Evolutionary conservation across 768 basidiomycete species (phyloP), one percentile per base, ranked within the genome.

Genomic region (Punctularia strigosozonata): DNA sequence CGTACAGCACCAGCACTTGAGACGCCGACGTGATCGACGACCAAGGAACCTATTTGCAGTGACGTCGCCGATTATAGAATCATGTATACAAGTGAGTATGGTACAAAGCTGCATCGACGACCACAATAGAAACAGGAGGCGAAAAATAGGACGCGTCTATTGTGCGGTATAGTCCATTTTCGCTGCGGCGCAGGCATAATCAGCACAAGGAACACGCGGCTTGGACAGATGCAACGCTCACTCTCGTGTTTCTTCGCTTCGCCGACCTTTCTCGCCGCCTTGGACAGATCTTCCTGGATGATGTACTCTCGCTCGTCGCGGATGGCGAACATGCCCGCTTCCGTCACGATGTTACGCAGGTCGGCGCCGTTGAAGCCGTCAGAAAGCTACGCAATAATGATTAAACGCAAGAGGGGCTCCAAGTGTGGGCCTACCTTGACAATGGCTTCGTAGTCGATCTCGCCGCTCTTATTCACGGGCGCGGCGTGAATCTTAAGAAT

Each of bases 171-270:
- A n/a, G n/a, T n/a, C n/a, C n/a, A n/a, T n/a, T n/a, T n/a, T n/a
- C n/a, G n/a, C n/a, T n/a, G n/a, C n/a, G n/a, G n/a, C n/a, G n/a
- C n/a, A n/a, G n/a, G n/a, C n/a, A n/a, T n/a, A n/a, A n/a, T n/a
- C n/a, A n/a, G n/a, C n/a, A n/a, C n/a, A n/a, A n/a, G n/a, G n/a
- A n/a, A n/a, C n/a, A n/a, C n/a, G n/a, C n/a, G n/a, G n/a, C n/a
- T n/a, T n/a, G n/a, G n/a, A 23, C 71, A 31, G 6, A 22, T 1
- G 18, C 19, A 14, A n/a, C 12, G 66, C 85, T 63, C 53, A 87
- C 87, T 87, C 66, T 97, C 91, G 51, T 95, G 92, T 59, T 97
- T 97, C 78, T 97, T 97, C 13, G 90, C 87, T 51, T 98, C 94
- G 30, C 80, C 77, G 15, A 98, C 80, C 57, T 99, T 99, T 47